phyloP scores from a whole-genome alignment of 2,329 filamentous ascomycete genomes.

The Ascochyta koolunga region DNA sequence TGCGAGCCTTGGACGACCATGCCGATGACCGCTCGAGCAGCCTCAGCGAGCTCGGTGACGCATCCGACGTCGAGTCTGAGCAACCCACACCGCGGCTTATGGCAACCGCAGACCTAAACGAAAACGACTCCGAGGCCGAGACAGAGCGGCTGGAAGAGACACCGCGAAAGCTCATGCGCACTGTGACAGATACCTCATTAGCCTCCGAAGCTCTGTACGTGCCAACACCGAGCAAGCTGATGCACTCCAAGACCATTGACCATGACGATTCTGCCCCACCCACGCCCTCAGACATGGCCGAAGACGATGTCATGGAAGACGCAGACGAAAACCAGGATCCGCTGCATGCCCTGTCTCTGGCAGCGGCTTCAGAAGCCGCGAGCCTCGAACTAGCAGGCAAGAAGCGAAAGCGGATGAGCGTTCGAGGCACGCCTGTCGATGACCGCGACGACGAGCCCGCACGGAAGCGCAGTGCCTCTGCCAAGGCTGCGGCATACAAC shows the following conservation, averaged over 20 bases:
- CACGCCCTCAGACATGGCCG: constrained; percentile 30
- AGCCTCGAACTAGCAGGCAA: constrained; percentile 39
- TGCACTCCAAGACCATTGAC: constrained; percentile 41
- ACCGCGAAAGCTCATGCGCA: constrained; percentile 66
- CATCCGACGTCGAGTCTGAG: constrained; percentile 65
- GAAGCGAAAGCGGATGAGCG: constrained; percentile 55
- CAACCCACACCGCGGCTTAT: constrained; percentile 38
- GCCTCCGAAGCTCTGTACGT: constrained; percentile 41
- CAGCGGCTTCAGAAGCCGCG: constrained; percentile 41
- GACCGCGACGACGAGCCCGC: constrained; percentile 45
- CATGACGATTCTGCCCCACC: constrained; percentile 38
- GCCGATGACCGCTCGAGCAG: constrained; percentile 76
- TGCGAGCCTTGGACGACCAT: constrained; percentile 53
- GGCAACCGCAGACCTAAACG: constrained; percentile 49
- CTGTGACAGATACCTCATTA: constrained; percentile 42
- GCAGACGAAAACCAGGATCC: constrained; percentile 28
- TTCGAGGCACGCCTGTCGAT: constrained; percentile 48
- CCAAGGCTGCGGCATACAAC: constrained; percentile 31
- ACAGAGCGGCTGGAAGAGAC: constrained; percentile 91
- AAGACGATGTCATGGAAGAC: constrained; percentile 25
- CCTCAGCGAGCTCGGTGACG: constrained; percentile 86
- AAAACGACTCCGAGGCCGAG: constrained; percentile 83
- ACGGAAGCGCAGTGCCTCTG: constrained; percentile 44
- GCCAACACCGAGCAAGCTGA: constrained; percentile 47
- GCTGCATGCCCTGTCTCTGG: constrained; percentile 40